phyloP scores from a whole-genome alignment of 768 basidiomycete species.

The Rhodosporidiobolus sp. region DNA sequence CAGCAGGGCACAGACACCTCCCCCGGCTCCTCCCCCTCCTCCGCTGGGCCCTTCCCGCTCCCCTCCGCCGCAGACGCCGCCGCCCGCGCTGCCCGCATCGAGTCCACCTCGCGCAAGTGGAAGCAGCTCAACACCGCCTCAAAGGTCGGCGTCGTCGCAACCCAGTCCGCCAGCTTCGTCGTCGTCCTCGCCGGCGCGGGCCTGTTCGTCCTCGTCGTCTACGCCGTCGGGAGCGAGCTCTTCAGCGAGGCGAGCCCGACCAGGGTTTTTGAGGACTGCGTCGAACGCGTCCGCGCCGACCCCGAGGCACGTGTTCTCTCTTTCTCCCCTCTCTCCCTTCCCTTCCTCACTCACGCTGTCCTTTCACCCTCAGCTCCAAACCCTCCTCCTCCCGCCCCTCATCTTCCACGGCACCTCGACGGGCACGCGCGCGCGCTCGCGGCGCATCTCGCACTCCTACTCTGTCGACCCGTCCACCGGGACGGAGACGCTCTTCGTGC shows the following conservation, averaged over 20 bases:
- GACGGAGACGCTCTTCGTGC: conserved; percentile 29
- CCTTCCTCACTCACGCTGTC: neutral
- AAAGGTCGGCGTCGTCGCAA: conserved; percentile 8
- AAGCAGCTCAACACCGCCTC: neutral
- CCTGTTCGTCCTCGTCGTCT: conserved; percentile 20
- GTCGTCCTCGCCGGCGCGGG: conserved; percentile 31
- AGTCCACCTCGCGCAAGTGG: conserved; percentile 15
- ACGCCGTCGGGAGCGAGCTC: conserved; percentile 31
- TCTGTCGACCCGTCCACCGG: conserved; percentile 24
- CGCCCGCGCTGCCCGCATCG: conserved; percentile 6
- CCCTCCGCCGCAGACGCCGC: neutral
- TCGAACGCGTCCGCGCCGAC: conserved; percentile 24
- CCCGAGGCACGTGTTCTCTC: conserved; percentile 6
- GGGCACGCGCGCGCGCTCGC: conserved; percentile 18
- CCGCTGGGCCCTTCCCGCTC: conserved; percentile 35
- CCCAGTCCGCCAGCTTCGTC: conserved; percentile 21
- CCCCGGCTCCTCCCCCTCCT: neutral
- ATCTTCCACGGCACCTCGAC: conserved; percentile 28
- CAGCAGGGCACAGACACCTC: conserved; percentile 1
- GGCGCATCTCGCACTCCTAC: conserved; percentile 19
- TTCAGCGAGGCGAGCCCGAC: conserved; percentile 32
- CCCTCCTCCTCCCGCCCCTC: conserved; percentile 23
- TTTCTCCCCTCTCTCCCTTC: neutral
- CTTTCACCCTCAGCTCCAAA: neutral
- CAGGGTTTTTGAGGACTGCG: conserved; percentile 36